Percentiles rank a stretch among this genome's conserved stretches.
Evolutionary conservation across 2,329 filamentous ascomycete species (phyloP).

Genomic region (Talaromyces sp.): DNA sequence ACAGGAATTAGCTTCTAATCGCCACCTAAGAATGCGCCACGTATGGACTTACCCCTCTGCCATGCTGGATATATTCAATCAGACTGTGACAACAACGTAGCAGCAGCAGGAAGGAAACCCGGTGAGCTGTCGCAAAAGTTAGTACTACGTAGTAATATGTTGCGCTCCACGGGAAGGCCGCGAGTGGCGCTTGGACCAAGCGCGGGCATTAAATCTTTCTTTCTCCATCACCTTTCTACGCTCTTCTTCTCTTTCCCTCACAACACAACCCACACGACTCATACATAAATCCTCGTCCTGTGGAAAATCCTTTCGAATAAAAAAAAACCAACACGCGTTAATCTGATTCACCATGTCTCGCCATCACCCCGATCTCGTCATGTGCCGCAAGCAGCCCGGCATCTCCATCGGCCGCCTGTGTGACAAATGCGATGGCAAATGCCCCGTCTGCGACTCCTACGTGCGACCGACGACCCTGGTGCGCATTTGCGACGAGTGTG

Average conservation of each 20-base stretch:
- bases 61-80: constrained; percentile 12
- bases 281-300: background rate
- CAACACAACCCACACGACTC: background rate
- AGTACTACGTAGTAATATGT: background rate
- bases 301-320: background rate
- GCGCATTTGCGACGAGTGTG: constrained; percentile 98
- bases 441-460: constrained; percentile 97
- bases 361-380: constrained; percentile 96
- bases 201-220: background rate
- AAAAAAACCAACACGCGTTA: background rate
- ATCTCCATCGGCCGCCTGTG: constrained; percentile 98
- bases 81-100: background rate
- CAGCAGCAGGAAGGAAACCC: background rate
- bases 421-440: constrained; percentile 99
- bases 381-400: constrained; percentile 98
- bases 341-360: constrained; percentile 65
- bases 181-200: constrained; percentile 12
- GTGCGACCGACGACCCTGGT: constrained; percentile 95
- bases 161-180: background rate
- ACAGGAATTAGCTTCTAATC: background rate
- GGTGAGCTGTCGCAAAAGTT: background rate
- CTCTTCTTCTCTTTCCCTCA: background rate
- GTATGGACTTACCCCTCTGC: constrained; percentile 21
- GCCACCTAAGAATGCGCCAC: background rate
- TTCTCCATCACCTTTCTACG: background rate